Conservation (phyloP, 2,329 filamentous ascomycete species). For the Basipetospora chlamydospora region DNA sequence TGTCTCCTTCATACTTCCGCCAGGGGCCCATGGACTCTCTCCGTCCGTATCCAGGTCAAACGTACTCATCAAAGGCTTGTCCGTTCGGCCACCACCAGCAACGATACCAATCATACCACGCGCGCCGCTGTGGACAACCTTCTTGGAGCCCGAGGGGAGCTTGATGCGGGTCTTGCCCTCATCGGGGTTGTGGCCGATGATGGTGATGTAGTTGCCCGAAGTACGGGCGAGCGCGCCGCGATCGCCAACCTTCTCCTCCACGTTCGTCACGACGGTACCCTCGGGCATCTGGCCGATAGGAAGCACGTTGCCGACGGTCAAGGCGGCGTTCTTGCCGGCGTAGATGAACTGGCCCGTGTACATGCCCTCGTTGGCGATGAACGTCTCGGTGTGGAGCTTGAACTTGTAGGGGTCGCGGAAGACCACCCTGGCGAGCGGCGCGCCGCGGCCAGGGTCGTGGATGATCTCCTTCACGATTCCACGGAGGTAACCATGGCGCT, state of each 20-base stretch:
- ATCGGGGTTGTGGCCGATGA: constrained; percentile 94
- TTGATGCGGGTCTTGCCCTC: constrained; percentile 99
- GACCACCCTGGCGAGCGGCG: constrained; percentile 87
- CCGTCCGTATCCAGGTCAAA: constrained; percentile 11
- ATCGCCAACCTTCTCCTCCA: constrained; percentile 98
- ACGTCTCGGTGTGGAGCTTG: constrained; percentile 96
- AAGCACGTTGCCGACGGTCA: constrained; percentile 96
- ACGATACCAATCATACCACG: constrained; percentile 99
- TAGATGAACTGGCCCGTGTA: constrained; percentile 99
- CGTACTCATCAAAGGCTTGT: constrained; percentile 94
- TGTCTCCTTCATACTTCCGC: neutral
- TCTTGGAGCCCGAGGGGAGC: constrained; percentile 98
- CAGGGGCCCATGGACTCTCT: neutral
- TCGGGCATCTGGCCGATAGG: constrained; percentile 89
- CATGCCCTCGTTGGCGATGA: constrained; percentile 99
- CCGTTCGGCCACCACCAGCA: constrained; percentile 96
- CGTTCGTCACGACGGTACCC: constrained; percentile 98
- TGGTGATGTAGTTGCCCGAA: constrained; percentile 98
- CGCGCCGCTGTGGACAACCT: constrained; percentile 82
- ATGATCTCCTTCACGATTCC: constrained; percentile 98
- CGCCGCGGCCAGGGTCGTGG: constrained; percentile 96
- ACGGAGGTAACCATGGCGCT: constrained; percentile 94
- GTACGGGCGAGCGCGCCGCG: constrained; percentile 92
- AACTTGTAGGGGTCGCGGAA: constrained; percentile 98
- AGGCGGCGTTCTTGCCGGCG: constrained; percentile 94